phyloP scores from a whole-genome alignment of 495 filamentous ascomycete genomes.

The Aspergillus sclerotioniger region DNA sequence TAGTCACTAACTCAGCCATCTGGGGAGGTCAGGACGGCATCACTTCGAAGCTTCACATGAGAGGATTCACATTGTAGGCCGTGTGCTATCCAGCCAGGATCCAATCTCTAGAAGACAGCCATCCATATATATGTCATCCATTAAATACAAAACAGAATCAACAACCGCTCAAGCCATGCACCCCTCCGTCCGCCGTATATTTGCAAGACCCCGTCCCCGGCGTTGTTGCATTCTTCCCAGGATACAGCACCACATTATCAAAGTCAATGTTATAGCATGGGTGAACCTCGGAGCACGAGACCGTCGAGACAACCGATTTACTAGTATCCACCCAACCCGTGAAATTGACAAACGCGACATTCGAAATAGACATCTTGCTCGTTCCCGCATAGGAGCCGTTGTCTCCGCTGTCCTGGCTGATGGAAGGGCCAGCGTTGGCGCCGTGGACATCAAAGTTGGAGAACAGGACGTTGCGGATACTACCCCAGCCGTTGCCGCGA shows the following conservation, averaged over 20 bases:
- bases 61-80: too few species aligned
- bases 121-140: too few species aligned
- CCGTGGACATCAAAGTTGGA: slow-evolving; percentile 51
- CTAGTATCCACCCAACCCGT: slow-evolving; percentile 31
- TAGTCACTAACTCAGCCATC: too few species aligned
- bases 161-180: slow-evolving; percentile 32
- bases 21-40: too few species aligned
- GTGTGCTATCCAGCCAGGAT: too few species aligned
- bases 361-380: slow-evolving; percentile 47
- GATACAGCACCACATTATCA: slow-evolving; percentile 38
- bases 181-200: slow-evolving; percentile 39
- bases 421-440: slow-evolving; percentile 36
- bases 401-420: slow-evolving; percentile 51
- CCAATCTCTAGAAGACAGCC: too few species aligned
- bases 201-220: slow-evolving; percentile 38
- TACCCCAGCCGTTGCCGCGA: slow-evolving; percentile 53
- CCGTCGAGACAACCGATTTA: slow-evolving; percentile 28
- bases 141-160: slow-evolving; percentile 11
- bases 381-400: slow-evolving; percentile 52
- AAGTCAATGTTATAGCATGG: slow-evolving; percentile 52
- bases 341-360: slow-evolving; percentile 55
- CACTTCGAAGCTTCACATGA: too few species aligned
- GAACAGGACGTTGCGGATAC: slow-evolving; percentile 51
- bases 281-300: slow-evolving; percentile 46
- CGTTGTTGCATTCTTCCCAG: slow-evolving; percentile 26